phyloP scores from a whole-genome alignment of 1,139 yeast species.

The Nadsonia commutata region DNA sequence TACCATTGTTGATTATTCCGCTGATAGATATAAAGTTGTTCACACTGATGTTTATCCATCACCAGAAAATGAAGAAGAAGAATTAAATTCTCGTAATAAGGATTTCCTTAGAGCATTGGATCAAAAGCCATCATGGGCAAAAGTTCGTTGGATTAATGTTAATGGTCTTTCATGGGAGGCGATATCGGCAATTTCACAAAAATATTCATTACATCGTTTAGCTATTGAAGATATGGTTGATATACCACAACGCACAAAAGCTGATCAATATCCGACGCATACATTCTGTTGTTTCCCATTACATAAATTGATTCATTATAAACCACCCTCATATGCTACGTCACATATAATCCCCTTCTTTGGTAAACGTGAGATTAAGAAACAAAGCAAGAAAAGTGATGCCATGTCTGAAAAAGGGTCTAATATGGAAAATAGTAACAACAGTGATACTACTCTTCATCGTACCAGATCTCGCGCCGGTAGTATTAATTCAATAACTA shows the following conservation, averaged over 20 bases:
- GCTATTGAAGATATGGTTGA: constrained; percentile 46
- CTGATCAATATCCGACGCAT: constrained; percentile 34
- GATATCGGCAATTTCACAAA: constrained; percentile 27
- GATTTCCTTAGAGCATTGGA: constrained; percentile 14
- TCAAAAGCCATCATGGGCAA: constrained; percentile 31
- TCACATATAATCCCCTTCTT: constrained; percentile 1
- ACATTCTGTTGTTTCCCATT: constrained; percentile 37
- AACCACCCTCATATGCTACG: constrained; percentile 7
- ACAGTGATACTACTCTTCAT: neutral
- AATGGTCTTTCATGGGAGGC: constrained; percentile 45
- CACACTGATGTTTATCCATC: constrained; percentile 17
- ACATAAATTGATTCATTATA: constrained; percentile 27
- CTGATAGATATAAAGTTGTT: constrained; percentile 27
- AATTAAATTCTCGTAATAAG: constrained; percentile 8
- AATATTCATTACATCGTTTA: constrained; percentile 31
- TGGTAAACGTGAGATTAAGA: neutral
- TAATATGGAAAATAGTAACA: neutral
- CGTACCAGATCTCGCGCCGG: neutral
- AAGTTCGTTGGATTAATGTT: constrained; percentile 39
- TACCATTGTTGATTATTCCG: constrained; percentile 34
- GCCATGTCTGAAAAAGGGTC: neutral
- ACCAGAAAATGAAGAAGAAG: constrained; percentile 7
- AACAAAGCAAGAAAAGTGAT: neutral
- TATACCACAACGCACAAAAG: constrained; percentile 41
- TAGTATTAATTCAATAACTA: neutral